Evolutionary conservation across 306 rosid species (phyloP), one percentile per base, ranked within the genome.

Genomic region (Leucaena leucocephala): DNA sequence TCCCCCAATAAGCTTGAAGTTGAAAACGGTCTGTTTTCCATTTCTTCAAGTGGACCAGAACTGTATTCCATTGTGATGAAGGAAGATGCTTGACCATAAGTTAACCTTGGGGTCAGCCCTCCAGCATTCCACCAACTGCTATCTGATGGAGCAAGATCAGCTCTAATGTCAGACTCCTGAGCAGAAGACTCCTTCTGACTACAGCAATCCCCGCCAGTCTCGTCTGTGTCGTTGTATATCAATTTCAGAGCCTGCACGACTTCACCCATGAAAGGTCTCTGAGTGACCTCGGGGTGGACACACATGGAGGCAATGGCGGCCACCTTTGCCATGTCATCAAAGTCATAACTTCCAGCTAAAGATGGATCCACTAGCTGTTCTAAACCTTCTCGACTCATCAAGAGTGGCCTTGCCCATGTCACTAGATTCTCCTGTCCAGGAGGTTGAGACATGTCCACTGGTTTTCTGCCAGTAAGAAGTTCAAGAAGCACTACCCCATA

Each of bases 171-270:
- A 11, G 97, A 92, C 72, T 89, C 97, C 14, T 81, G 87, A 42
- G 81, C 89, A 36, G 94, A 88, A 70, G 97, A 92, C 70, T 91
- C 97, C 85, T 81, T 94, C 84, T 45, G 81, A 59, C 95, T 91
- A 82, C 54, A 77, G 77, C 82, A 82, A 71, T 93, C 98, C 76
- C 88, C 91, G 3, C 89, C 71, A 4, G 87, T 86, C 89, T 92
- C 98, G 7, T 87, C 90, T 0, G 81, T 76, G 86, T 94, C 93
- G 3, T 92, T 91, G 88, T 87, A 92, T 84, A 94, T 89, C 70
- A 89, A 90, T 88, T 94, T 94, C 39, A 94, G 89, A 74, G 98
- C 98, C 85, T 94, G 98, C 84, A 94, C 98, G 48, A 94, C 98
- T 84, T 94, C 98, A 71, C 98, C 98, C 98, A 94, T 94, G 50